Percentiles rank a stretch among this genome's conserved stretches.
phyloP scores from a whole-genome alignment of 2,329 filamentous ascomycete species.

The Truncatella angustata region DNA sequence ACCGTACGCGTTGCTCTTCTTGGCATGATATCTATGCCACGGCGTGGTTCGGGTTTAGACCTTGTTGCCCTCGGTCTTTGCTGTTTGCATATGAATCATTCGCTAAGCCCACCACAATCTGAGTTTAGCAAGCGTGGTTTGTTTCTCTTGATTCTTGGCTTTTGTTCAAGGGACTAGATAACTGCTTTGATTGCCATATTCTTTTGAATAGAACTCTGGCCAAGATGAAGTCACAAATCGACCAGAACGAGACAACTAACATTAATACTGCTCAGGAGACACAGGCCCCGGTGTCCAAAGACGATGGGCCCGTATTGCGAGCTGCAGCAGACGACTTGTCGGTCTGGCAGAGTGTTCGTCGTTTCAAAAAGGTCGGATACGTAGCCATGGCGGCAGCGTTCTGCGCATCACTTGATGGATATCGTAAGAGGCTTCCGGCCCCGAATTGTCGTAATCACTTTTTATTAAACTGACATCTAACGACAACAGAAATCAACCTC shows the following conservation, averaged over 20 bases:
- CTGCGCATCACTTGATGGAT: slow-evolving; percentile 6
- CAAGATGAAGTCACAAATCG: slow-evolving; percentile 1
- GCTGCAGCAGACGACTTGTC: background rate
- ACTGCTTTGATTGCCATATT: background rate
- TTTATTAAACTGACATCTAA: background rate
- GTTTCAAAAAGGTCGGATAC: slow-evolving; percentile 3
- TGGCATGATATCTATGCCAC: background rate
- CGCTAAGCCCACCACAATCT: too few species aligned
- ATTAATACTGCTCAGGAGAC: background rate
- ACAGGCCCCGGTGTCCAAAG: background rate
- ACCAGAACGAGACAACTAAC: background rate
- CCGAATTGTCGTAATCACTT: too few species aligned
- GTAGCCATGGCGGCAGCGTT: slow-evolving; percentile 6
- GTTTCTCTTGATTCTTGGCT: too few species aligned
- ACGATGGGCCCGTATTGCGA: background rate
- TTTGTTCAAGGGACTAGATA: too few species aligned
- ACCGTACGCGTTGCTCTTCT: background rate
- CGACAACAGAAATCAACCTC: background rate
- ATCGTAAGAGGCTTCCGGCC: background rate
- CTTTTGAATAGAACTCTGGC: background rate
- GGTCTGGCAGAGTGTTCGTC: slow-evolving; percentile 7
- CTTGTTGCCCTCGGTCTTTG: too few species aligned
- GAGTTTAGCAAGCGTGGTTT: too few species aligned
- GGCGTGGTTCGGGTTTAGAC: background rate
- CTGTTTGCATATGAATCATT: too few species aligned